These are phyloP conservation scores for Eucalyptus pauciflora DNA, from an alignment of 345 rosid genomes.

Conservation along the genomic window DNA sequence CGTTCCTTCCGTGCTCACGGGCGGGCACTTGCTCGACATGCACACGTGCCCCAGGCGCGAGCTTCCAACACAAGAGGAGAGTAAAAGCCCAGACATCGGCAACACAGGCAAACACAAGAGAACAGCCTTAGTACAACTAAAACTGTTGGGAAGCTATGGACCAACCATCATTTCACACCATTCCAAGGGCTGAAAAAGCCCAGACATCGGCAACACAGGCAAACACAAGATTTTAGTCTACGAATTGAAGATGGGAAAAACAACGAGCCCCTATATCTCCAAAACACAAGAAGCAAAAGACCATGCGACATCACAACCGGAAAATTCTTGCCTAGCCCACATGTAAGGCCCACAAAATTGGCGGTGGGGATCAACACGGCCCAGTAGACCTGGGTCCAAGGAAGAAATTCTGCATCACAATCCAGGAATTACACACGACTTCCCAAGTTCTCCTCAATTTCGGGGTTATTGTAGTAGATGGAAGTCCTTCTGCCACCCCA, in stretches of 20 bases:
- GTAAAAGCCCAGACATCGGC: neutral
- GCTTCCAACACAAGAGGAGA: neutral
- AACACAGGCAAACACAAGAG: neutral
- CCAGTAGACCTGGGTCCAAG: too few species aligned
- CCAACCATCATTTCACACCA: neutral
- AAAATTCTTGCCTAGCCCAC: neutral
- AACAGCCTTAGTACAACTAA: neutral
- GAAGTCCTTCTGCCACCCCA: too few species aligned
- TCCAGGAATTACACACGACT: too few species aligned
- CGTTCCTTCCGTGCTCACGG: neutral
- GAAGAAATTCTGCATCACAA: too few species aligned
- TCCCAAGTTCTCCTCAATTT: too few species aligned
- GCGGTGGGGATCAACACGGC: too few species aligned
- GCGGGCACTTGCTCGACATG: neutral
- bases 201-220: too few species aligned
- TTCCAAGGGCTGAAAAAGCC: too few species aligned
- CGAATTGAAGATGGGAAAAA: neutral
- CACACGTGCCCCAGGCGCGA: neutral
- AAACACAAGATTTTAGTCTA: neutral
- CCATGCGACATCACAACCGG: rapidly evolving
- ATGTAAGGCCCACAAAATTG: too few species aligned
- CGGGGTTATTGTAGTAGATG: too few species aligned
- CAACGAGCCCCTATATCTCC: neutral
- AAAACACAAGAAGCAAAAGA: neutral
- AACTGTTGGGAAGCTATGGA: neutral